These are phyloP conservation scores for Monosporascus sp. DNA, from an alignment of 2,329 filamentous ascomycete genomes.

Conservation along the genomic window DNA sequence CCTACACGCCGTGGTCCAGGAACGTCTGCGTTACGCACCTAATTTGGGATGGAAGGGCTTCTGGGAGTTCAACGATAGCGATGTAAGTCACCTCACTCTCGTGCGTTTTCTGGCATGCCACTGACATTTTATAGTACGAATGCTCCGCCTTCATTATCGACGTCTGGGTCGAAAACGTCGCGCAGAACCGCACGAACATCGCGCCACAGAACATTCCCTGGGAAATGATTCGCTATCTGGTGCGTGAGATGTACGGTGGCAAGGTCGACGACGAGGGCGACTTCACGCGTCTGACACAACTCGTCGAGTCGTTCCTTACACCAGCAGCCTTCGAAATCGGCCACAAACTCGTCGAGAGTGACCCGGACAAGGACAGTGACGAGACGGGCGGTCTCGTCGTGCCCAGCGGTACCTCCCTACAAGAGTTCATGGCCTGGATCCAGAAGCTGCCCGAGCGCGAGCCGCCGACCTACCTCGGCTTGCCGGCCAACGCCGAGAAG, in stretches of 20 bases:
- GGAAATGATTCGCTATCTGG: conserved; percentile 87
- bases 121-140: conserved; percentile 64
- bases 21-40: conserved; percentile 88
- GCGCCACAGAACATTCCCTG: conserved; percentile 91
- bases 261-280: conserved; percentile 93
- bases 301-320: conserved; percentile 76
- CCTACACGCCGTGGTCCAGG: conserved; percentile 92
- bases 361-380: conserved; percentile 45
- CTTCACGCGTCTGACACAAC: conserved; percentile 63
- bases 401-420: conserved; percentile 73
- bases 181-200: conserved; percentile 83
- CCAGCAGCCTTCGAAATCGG: conserved; percentile 87
- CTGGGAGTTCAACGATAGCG: conserved; percentile 99
- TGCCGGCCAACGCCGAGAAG: conserved; percentile 96
- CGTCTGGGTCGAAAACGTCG: conserved; percentile 80
- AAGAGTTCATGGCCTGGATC: conserved; percentile 88
- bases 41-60: conserved; percentile 96
- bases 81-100: conserved; percentile 59
- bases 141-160: conserved; percentile 95
- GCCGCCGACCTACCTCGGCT: conserved; percentile 87
- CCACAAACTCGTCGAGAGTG: conserved; percentile 77
- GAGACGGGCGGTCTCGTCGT: conserved; percentile 51
- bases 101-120: not conserved
- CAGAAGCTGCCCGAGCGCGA: conserved; percentile 89
- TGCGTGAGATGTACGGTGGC: conserved; percentile 93